Percentiles rank a stretch among this genome's conserved stretches.
These are phyloP conservation scores for Atractiella rhizophila DNA, from an alignment of 768 basidiomycete species.

Conservation along the genomic window DNA sequence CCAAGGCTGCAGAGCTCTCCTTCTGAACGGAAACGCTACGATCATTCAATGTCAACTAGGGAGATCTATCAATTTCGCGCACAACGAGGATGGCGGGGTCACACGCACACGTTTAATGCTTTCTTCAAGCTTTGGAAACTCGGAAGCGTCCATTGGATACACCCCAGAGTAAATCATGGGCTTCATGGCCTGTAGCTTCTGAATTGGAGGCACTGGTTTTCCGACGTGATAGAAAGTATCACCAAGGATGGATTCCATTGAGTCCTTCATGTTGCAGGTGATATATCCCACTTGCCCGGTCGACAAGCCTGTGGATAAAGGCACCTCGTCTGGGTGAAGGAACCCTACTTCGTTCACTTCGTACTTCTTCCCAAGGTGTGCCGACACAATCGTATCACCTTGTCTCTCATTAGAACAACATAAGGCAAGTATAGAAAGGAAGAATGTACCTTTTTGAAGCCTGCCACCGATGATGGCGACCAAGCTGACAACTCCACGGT, in stretches of 20 bases:
- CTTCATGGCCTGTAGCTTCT: slow-evolving; percentile 73
- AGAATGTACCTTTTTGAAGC: slow-evolving; percentile 44
- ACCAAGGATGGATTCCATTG: slow-evolving; percentile 82
- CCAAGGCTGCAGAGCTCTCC: slow-evolving; percentile 78
- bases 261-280: slow-evolving; percentile 85
- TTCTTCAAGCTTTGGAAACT: slow-evolving; percentile 85
- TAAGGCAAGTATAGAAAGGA: neutral
- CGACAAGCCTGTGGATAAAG: slow-evolving; percentile 25
- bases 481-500: slow-evolving; percentile 81
- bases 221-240: slow-evolving; percentile 68
- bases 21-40: slow-evolving; percentile 69
- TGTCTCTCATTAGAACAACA: neutral
- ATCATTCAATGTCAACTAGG: slow-evolving; percentile 55
- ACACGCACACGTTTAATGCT: slow-evolving; percentile 60
- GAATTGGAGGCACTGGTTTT: slow-evolving; percentile 49
- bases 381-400: slow-evolving; percentile 79
- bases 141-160: slow-evolving; percentile 70
- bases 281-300: slow-evolving; percentile 14
- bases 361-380: slow-evolving; percentile 61
- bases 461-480: slow-evolving; percentile 57
- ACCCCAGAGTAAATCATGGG: slow-evolving; percentile 68
- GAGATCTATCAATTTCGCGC: slow-evolving; percentile 5
- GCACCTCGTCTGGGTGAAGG: slow-evolving; percentile 68
- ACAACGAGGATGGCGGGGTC: neutral
- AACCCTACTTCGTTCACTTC: slow-evolving; percentile 70